Evolutionary conservation across 1,139 yeast species (phyloP).

Genomic region (Hansenula lynferdii): DNA sequence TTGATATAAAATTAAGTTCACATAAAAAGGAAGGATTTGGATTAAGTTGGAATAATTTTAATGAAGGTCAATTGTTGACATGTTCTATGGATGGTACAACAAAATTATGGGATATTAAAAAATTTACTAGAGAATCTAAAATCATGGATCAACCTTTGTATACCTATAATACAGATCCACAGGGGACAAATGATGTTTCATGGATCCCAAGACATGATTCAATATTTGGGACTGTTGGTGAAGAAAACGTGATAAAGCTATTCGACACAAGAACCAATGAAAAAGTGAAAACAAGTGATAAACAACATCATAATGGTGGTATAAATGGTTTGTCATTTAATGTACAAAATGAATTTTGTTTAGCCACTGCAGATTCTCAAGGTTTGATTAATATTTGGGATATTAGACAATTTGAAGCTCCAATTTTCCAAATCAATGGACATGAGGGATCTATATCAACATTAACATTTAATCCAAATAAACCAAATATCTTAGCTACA

Average conservation of each 20-base stretch:
- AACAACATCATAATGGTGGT: slow-evolving; percentile 36
- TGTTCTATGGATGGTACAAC: slow-evolving; percentile 56
- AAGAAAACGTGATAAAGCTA: slow-evolving; percentile 41
- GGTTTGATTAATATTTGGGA: slow-evolving; percentile 69
- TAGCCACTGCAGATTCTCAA: slow-evolving; percentile 68
- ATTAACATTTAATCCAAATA: slow-evolving; percentile 73
- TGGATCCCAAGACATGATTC: slow-evolving; percentile 60
- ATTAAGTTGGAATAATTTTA: slow-evolving; percentile 52
- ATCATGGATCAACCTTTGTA: slow-evolving; percentile 12
- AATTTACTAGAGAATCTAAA: slow-evolving; percentile 17
- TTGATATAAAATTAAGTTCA: slow-evolving; percentile 30
- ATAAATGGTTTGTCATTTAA: slow-evolving; percentile 67
- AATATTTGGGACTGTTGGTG: slow-evolving; percentile 54
- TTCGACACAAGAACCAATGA: slow-evolving; percentile 42
- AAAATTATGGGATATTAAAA: slow-evolving; percentile 48
- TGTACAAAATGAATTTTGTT: slow-evolving; percentile 44
- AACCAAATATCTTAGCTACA: slow-evolving; percentile 58
- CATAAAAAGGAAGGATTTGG: slow-evolving; percentile 61
- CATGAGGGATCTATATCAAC: slow-evolving; percentile 64
- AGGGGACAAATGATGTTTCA: slow-evolving; percentile 56
- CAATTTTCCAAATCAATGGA: slow-evolving; percentile 31
- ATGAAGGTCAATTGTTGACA: slow-evolving; percentile 47
- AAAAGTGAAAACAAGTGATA: slow-evolving; percentile 8
- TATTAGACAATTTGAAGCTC: slow-evolving; percentile 39
- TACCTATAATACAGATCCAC: slow-evolving; percentile 15